These are phyloP conservation scores for Leccinum rimulosum DNA, from an alignment of 768 basidiomycete species.

Conservation along the genomic window DNA sequence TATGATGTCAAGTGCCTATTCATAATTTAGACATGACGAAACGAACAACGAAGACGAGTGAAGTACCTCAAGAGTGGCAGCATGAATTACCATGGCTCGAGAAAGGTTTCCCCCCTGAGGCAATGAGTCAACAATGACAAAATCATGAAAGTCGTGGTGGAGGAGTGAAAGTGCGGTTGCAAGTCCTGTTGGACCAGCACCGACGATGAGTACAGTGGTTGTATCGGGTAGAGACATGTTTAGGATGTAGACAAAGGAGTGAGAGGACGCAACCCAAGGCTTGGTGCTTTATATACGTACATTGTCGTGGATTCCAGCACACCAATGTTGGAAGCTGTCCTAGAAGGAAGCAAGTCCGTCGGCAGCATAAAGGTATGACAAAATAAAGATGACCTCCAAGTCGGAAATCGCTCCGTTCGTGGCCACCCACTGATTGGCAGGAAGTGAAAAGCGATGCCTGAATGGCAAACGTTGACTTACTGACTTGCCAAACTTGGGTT, in stretches of 20 bases:
- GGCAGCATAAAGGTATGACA: not conserved
- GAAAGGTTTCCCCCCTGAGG: slow-evolving; percentile 35
- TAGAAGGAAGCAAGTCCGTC: not conserved
- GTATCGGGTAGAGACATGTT: slow-evolving; percentile 29
- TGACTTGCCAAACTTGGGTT: not conserved
- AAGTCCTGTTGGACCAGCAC: slow-evolving; percentile 50
- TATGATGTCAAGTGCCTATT: slow-evolving; percentile 46
- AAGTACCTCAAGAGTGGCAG: slow-evolving; percentile 50
- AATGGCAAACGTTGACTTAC: not conserved
- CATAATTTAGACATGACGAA: slow-evolving; percentile 31
- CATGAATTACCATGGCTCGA: slow-evolving; percentile 46
- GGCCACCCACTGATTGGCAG: not conserved
- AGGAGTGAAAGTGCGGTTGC: slow-evolving; percentile 44
- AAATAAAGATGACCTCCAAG: not conserved
- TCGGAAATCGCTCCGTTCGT: not conserved
- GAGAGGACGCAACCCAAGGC: not conserved
- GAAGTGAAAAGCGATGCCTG: not conserved
- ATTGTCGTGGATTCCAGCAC: not conserved
- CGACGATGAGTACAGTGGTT: slow-evolving; percentile 48
- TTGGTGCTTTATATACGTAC: not conserved
- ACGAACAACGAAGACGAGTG: not conserved
- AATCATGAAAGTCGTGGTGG: slow-evolving; percentile 38
- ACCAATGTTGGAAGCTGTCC: not conserved
- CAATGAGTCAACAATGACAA: slow-evolving; percentile 39
- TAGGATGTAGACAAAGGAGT: not conserved